phyloP scores from a whole-genome alignment of 1,139 yeast species.

The Blastobotrys apis region DNA sequence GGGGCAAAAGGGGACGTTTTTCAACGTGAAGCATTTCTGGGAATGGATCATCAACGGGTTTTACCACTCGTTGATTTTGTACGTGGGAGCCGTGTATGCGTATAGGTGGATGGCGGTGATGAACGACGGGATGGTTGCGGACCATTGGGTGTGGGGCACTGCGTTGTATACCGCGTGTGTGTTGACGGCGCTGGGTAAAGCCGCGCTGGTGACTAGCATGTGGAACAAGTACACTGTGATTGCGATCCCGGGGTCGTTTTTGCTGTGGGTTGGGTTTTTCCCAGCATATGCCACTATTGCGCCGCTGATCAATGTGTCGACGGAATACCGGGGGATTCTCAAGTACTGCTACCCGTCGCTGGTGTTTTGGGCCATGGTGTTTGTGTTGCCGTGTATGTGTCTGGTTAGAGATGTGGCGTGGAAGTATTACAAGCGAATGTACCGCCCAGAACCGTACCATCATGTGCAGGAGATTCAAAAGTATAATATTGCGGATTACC shows the following conservation, averaged over 20 bases:
- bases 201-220: conserved; percentile 83
- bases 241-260: conserved; percentile 92
- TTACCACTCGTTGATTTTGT: conserved; percentile 84
- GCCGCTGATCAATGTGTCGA: conserved; percentile 76
- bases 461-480: conserved; percentile 96
- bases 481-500: conserved; percentile 85
- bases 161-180: conserved; percentile 85
- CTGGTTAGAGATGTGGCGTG: conserved; percentile 83
- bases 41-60: conserved; percentile 96
- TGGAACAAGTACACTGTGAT: conserved; percentile 92
- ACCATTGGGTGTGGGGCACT: conserved; percentile 96
- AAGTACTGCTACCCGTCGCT: conserved; percentile 71
- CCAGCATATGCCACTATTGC: conserved; percentile 86
- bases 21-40: conserved; percentile 92
- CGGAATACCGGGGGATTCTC: conserved; percentile 78
- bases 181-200: conserved; percentile 88
- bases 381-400: conserved; percentile 74
- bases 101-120: conserved; percentile 66
- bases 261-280: conserved; percentile 78
- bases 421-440: conserved; percentile 92
- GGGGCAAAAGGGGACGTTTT: conserved; percentile 84
- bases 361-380: conserved; percentile 78
- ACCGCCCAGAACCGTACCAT: conserved; percentile 88
- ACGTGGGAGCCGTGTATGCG: conserved; percentile 65
- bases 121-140: conserved; percentile 62